Conservation (phyloP, 2,329 filamentous ascomycete species). For the Exophiala sp. region DNA sequence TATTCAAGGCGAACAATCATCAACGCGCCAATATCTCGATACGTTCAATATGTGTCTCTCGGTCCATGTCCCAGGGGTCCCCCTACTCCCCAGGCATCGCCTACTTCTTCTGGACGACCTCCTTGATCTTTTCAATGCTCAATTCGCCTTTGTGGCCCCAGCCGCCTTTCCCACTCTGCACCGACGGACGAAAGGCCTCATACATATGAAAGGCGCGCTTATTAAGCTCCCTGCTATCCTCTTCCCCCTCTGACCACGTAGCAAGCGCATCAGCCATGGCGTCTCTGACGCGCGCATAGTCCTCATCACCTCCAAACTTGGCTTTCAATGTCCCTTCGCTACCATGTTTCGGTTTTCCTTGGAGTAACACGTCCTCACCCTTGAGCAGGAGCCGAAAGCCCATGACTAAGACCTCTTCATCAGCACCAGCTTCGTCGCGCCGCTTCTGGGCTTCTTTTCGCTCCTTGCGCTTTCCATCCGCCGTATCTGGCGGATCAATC, state of each 20-base stretch:
- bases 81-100: not conserved
- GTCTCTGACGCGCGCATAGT: not conserved
- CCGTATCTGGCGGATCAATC: conserved; percentile 14
- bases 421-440: conserved; percentile 6
- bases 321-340: conserved; percentile 15
- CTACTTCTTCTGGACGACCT: conserved; percentile 8
- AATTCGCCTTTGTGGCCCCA: conserved; percentile 80
- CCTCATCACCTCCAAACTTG: conserved; percentile 14
- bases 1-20: too few species aligned
- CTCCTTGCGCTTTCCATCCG: conserved; percentile 9
- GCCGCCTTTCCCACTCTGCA: conserved; percentile 66
- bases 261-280: not conserved
- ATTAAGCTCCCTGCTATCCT: conserved; percentile 57
- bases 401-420: conserved; percentile 22
- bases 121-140: conserved; percentile 55
- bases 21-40: too few species aligned
- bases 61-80: too few species aligned
- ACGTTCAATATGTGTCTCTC: too few species aligned
- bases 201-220: conserved; percentile 77
- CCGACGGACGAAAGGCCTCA: conserved; percentile 66
- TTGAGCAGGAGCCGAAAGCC: conserved; percentile 19
- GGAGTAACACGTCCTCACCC: conserved; percentile 13
- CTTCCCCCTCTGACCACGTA: not conserved
- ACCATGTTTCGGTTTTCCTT: conserved; percentile 17
- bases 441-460: conserved; percentile 16